Evolutionary conservation across 257 asterid genomes (phyloP).

Genomic region (Nicotiana undulata): DNA sequence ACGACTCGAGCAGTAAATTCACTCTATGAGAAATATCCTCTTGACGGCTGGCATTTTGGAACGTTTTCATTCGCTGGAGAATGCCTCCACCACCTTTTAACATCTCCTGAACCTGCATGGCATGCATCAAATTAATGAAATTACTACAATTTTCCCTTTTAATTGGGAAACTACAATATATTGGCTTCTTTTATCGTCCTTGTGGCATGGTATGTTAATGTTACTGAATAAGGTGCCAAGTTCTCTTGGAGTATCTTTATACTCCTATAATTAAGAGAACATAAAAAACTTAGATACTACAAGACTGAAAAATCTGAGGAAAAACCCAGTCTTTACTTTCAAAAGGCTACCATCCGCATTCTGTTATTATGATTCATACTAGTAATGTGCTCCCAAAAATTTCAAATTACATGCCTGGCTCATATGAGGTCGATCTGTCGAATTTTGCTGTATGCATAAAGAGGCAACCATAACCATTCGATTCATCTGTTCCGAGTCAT

Average conservation of each 20-base stretch:
- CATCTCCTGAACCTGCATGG: constrained; percentile 63
- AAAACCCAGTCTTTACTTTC: not conserved
- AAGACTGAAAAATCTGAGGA: not conserved
- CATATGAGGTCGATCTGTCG: constrained; percentile 86
- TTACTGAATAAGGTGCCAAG: not conserved
- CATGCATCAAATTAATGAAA: not conserved
- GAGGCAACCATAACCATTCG: constrained; percentile 62
- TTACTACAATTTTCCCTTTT: not conserved
- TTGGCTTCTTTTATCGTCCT: not conserved
- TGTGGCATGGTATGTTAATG: not conserved
- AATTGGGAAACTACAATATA: not conserved
- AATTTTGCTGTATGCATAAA: constrained; percentile 56
- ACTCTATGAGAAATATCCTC: constrained; percentile 38
- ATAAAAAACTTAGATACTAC: not conserved
- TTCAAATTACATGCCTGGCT: constrained; percentile 51
- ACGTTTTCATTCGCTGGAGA: constrained; percentile 47
- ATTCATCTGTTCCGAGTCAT: constrained; percentile 57
- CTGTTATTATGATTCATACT: not conserved
- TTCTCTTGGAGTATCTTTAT: not conserved
- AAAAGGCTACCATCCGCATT: not conserved
- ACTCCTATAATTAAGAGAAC: not conserved
- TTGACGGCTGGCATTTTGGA: constrained; percentile 53
- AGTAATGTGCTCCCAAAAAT: not conserved
- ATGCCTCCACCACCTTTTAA: constrained; percentile 59
- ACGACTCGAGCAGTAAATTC: constrained; percentile 11